phyloP scores from a whole-genome alignment of 371 early-diverging fungal species.

The Mortierella sp. region DNA sequence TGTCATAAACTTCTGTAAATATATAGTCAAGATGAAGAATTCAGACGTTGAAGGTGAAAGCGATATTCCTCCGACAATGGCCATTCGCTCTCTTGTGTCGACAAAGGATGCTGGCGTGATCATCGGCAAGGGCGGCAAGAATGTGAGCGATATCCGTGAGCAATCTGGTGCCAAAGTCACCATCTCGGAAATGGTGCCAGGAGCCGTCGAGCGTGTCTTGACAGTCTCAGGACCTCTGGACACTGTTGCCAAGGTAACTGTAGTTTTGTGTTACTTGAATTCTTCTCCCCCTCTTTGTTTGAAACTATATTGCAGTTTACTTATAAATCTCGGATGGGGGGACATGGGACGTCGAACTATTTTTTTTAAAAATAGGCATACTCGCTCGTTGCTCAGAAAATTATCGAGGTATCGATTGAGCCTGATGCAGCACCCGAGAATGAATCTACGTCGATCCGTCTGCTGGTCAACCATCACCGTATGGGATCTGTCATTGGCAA shows the following conservation, averaged over 20 bases:
- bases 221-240: slow-evolving; percentile 80
- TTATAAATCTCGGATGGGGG: too few relatives aligned
- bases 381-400: slow-evolving; percentile 74
- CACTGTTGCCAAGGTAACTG: slow-evolving; percentile 75
- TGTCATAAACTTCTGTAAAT: background rate
- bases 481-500: slow-evolving; percentile 95
- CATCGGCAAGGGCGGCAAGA: slow-evolving; percentile 86
- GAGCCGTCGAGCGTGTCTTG: slow-evolving; percentile 80
- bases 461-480: slow-evolving; percentile 75
- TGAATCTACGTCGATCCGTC: slow-evolving; percentile 65
- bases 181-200: slow-evolving; percentile 81
- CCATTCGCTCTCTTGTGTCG: slow-evolving; percentile 79
- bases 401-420: slow-evolving; percentile 60
- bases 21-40: slow-evolving; percentile 22
- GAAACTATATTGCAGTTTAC: background rate
- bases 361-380: slow-evolving; percentile 70
- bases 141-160: slow-evolving; percentile 84
- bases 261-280: background rate
- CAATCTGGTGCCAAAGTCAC: slow-evolving; percentile 79
- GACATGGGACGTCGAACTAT: too few relatives aligned
- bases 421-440: slow-evolving; percentile 44
- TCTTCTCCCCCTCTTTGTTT: background rate
- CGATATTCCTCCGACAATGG: slow-evolving; percentile 19
- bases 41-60: slow-evolving; percentile 10
- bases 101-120: slow-evolving; percentile 89